These are phyloP conservation scores for Suillus sp. DNA, from an alignment of 768 basidiomycete genomes.

Conservation along the genomic window DNA sequence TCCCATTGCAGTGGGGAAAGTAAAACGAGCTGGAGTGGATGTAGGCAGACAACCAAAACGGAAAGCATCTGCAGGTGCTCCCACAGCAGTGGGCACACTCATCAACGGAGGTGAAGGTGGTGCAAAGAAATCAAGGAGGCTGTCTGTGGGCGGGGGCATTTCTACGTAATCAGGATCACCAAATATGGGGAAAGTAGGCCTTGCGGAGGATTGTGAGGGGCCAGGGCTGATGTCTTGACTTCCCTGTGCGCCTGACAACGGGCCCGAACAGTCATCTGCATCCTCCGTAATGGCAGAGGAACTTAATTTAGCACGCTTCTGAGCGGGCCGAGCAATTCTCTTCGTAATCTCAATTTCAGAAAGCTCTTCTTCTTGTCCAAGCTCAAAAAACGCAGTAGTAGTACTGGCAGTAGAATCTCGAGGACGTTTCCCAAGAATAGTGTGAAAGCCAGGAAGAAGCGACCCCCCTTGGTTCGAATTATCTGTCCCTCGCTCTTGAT, in stretches of 20 bases:
- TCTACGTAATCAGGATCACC: slow-evolving; percentile 37
- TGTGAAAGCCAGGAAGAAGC: slow-evolving; percentile 42
- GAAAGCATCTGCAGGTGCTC: slow-evolving; percentile 59
- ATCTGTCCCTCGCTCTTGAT: slow-evolving; percentile 14
- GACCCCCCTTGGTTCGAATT: slow-evolving; percentile 19
- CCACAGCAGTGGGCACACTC: slow-evolving; percentile 39
- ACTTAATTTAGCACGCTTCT: slow-evolving; percentile 52
- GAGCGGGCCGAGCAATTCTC: slow-evolving; percentile 44
- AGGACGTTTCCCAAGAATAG: slow-evolving; percentile 65
- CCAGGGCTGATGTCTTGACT: slow-evolving; percentile 20
- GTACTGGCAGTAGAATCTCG: slow-evolving; percentile 53
- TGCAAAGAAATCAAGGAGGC: slow-evolving; percentile 54
- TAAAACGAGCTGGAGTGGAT: slow-evolving; percentile 50
- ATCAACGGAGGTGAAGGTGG: slow-evolving; percentile 43
- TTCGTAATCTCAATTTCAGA: slow-evolving; percentile 42
- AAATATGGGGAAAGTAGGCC: slow-evolving; percentile 43
- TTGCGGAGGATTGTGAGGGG: slow-evolving; percentile 15
- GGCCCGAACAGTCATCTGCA: slow-evolving; percentile 18
- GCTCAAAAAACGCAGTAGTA: slow-evolving; percentile 43
- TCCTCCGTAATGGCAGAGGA: slow-evolving; percentile 26
- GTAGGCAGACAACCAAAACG: slow-evolving; percentile 53
- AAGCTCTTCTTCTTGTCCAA: slow-evolving; percentile 40
- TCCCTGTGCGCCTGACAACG: slow-evolving; percentile 18
- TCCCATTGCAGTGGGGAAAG: slow-evolving; percentile 41
- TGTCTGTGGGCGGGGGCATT: slow-evolving; percentile 52